Conservation (phyloP, 768 basidiomycete species). For the Lactifluus hygrophoroides region DNA sequence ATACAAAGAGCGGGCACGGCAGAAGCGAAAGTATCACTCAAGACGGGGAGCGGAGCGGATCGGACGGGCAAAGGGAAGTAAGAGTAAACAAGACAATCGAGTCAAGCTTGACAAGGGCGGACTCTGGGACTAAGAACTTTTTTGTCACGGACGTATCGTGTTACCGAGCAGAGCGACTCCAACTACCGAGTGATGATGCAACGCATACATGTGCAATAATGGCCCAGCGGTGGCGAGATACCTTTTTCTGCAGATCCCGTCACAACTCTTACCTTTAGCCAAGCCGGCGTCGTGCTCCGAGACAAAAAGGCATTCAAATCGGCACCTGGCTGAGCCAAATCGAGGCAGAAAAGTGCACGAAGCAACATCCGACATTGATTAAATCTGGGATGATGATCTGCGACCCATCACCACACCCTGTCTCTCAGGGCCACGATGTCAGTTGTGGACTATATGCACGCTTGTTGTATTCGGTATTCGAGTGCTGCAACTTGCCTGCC, state of each 20-base stretch:
- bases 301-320: constrained; percentile 2
- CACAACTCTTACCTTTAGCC: too few species aligned
- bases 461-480: too few species aligned
- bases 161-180: constrained; percentile 5
- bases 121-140: constrained; percentile 45
- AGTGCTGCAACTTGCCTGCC: neutral
- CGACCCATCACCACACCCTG: neutral
- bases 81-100: constrained; percentile 70
- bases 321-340: constrained; percentile 3
- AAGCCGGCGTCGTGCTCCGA: too few species aligned
- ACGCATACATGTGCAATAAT: neutral
- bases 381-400: constrained; percentile 15
- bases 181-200: neutral
- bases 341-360: constrained; percentile 7
- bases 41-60: constrained; percentile 53
- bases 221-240: neutral
- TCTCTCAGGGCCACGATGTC: neutral
- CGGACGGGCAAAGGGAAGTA: constrained; percentile 72
- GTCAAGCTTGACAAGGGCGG: constrained; percentile 36
- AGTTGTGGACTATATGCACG: neutral
- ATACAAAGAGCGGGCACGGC: constrained; percentile 46
- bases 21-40: constrained; percentile 72
- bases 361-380: constrained; percentile 13
- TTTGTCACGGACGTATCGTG: constrained; percentile 7
- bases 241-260: constrained; percentile 17